phyloP scores from a whole-genome alignment of 2,329 filamentous ascomycete species.

The Rhynchosporium secalis region DNA sequence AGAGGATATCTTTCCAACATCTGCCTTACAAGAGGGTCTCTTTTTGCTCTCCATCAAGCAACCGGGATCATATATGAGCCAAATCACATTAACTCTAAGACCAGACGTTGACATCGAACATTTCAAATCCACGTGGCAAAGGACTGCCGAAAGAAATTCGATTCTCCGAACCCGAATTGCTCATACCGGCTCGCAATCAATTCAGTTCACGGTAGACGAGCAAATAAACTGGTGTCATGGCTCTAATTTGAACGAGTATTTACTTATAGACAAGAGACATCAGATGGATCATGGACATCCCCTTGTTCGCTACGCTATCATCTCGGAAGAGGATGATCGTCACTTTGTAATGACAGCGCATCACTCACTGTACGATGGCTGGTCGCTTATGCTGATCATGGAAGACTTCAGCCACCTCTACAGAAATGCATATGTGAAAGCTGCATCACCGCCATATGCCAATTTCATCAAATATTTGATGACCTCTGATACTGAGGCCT shows the following conservation, averaged over 20 bases:
- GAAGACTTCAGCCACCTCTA: slow-evolving; percentile 27
- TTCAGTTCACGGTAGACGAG: slow-evolving; percentile 8
- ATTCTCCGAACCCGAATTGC: slow-evolving; percentile 8
- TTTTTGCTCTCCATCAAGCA: slow-evolving; percentile 6
- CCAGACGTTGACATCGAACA: slow-evolving; percentile 7
- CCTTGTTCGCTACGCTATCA: slow-evolving; percentile 6
- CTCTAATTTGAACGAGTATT: not conserved
- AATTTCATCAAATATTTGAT: slow-evolving; percentile 15
- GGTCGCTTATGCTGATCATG: slow-evolving; percentile 35
- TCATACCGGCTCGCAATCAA: not conserved
- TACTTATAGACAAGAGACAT: not conserved
- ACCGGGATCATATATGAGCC: slow-evolving; percentile 9
- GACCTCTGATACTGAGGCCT: not conserved
- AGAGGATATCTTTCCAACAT: slow-evolving; percentile 7
- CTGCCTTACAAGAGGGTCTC: slow-evolving; percentile 11
- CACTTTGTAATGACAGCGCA: slow-evolving; percentile 14
- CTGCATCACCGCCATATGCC: slow-evolving; percentile 26
- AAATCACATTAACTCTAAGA: not conserved
- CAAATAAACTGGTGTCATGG: not conserved
- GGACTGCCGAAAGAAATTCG: not conserved
- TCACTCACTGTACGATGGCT: slow-evolving; percentile 16
- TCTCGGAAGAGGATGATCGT: slow-evolving; percentile 1
- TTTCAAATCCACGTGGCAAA: slow-evolving; percentile 9
- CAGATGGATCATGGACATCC: slow-evolving; percentile 4
- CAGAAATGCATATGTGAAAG: not conserved